These are phyloP conservation scores for Rubus parviflorus DNA, from an alignment of 306 rosid species.

Conservation along the genomic window DNA sequence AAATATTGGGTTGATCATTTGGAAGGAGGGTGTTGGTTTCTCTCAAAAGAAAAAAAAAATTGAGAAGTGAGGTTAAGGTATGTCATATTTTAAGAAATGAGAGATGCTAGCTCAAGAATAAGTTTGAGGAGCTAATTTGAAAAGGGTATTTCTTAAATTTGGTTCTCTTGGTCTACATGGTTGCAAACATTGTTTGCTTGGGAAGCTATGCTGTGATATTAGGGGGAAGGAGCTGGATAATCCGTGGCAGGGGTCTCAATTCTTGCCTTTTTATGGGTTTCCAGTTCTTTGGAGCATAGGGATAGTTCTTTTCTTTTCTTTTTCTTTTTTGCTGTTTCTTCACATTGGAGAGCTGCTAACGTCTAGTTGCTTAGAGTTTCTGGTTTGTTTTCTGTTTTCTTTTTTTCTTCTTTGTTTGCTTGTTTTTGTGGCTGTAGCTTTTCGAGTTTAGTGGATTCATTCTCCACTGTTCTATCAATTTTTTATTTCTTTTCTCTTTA, in stretches of 20 bases:
- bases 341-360: too few species aligned
- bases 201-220: neutral
- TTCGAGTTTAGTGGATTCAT: neutral
- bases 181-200: neutral
- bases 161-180: neutral
- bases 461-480: neutral
- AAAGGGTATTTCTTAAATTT: neutral
- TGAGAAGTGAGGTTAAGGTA: neutral
- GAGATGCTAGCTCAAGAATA: neutral
- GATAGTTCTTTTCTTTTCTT: neutral
- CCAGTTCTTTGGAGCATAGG: neutral
- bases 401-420: neutral
- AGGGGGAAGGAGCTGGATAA: neutral
- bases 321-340: neutral
- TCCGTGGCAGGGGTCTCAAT: neutral
- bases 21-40: neutral
- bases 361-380: too few species aligned
- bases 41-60: neutral
- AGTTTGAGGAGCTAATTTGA: neutral
- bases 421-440: neutral
- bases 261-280: neutral
- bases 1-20: neutral
- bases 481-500: neutral
- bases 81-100: neutral
- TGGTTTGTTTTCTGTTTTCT: too few species aligned